Evolutionary conservation across 2,329 filamentous ascomycete species (phyloP).

Genomic region (Stylonectria norvegica): DNA sequence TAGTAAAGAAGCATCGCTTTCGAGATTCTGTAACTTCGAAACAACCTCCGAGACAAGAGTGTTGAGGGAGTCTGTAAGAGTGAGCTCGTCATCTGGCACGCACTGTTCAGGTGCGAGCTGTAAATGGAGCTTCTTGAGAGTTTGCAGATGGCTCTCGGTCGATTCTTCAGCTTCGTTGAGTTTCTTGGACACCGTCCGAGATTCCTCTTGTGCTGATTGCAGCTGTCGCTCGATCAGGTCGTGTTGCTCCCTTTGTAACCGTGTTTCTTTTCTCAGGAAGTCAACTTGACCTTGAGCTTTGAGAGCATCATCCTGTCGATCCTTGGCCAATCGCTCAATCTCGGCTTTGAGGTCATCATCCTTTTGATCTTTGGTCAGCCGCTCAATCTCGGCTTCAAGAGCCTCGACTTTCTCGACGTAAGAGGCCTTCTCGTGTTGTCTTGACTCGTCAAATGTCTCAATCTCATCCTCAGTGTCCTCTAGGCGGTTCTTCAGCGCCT

Average conservation of each 20-base stretch:
- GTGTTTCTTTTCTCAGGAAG: conserved; percentile 58
- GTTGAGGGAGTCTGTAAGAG: conserved; percentile 59
- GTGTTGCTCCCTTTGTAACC: conserved; percentile 56
- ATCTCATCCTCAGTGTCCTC: conserved; percentile 93
- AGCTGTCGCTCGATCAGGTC: conserved; percentile 57
- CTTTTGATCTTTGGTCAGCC: conserved; percentile 53
- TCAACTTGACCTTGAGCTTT: conserved; percentile 61
- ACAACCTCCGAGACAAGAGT: conserved; percentile 56
- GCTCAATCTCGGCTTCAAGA: conserved; percentile 69
- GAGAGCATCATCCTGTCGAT: conserved; percentile 54
- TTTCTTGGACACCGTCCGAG: conserved; percentile 48
- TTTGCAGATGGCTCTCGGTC: conserved; percentile 49
- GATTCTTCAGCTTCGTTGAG: conserved; percentile 50
- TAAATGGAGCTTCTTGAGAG: conserved; percentile 56
- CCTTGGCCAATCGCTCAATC: conserved; percentile 59
- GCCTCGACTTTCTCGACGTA: conserved; percentile 65
- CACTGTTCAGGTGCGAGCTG: conserved; percentile 54
- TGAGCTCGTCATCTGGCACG: conserved; percentile 53
- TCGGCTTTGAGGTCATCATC: conserved; percentile 61
- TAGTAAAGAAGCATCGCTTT: conserved; percentile 58
- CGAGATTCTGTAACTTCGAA: conserved; percentile 56
- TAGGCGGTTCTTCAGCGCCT: conserved; percentile 68
- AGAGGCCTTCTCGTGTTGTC: conserved; percentile 74
- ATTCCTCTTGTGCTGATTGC: conserved; percentile 53
- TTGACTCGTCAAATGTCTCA: conserved; percentile 76